Base-by-base conservation (phyloP, 345 rosid genomes). In the Kandelia obovata region DNA sequence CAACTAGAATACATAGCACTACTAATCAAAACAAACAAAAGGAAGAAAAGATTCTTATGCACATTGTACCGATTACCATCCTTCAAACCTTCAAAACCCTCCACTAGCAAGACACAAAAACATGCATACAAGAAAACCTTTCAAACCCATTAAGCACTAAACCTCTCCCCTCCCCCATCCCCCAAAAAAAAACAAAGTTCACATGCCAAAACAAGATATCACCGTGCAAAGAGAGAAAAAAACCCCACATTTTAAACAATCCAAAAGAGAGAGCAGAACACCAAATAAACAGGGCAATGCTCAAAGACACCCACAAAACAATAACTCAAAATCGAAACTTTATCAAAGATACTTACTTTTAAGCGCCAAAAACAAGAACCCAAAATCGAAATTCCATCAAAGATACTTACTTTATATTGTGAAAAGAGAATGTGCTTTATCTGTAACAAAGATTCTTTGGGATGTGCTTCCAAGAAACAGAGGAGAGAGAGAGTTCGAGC, bases 51-150 rank as follows among this genome's bases (percentile, higher is more conserved):
- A 57, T 58, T 37, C 32, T 8, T 26, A 51, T 2, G 26, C 78
- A 68, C 78, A 73, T 75, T 82, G 77, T 69, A 25, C 4, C 62
- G 43, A 43, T 67, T 17, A 35, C 11, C 66, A 58, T 9, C 43
- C 47, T 47, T 47, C 30, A 28, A 65, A 53, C 65, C 52, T 58
- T 21, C 30, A 75, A 58, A 69, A 37, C 57, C 51, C 59, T 3
- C 19, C 21, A 32, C n/a, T 15, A 26, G 58, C 51, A 13, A 31
- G n/a, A 30, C 20, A 62, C 26, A 16, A 70, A 52, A 31, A 43
- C 76, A 73, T 57, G 69, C 72, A 66, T 65, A 58, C 51, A 65
- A 39, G 64, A 60, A 61, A 68, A 69, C 53, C 55, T 52, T 39
- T 57, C 47, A 60, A 49, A 52, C 67, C 37, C 63, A 47, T 19